phyloP scores from a whole-genome alignment of 2,329 filamentous ascomycete genomes.

The Akanthomyces dipterigenus region DNA sequence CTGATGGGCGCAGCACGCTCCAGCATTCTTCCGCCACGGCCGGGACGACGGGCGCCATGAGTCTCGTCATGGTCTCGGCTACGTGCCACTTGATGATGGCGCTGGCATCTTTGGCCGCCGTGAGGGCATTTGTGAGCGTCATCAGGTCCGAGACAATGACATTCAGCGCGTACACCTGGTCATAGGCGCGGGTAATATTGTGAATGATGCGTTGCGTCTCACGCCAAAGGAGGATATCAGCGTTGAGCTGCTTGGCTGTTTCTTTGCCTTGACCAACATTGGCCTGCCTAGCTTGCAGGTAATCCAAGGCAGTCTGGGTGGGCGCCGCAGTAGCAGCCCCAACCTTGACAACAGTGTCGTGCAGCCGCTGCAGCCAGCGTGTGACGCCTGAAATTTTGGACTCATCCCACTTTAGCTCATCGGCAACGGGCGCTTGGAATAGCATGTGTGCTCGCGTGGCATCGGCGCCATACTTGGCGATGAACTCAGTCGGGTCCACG shows the following conservation, averaged over 20 bases:
- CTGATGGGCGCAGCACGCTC: slow-evolving; percentile 45
- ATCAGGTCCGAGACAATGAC: slow-evolving; percentile 79
- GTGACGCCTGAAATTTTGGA: slow-evolving; percentile 73
- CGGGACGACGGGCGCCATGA: slow-evolving; percentile 74
- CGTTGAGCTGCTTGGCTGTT: slow-evolving; percentile 35
- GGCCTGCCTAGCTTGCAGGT: slow-evolving; percentile 30
- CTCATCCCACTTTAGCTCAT: slow-evolving; percentile 84
- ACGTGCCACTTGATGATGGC: slow-evolving; percentile 41
- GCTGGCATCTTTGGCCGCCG: slow-evolving; percentile 36
- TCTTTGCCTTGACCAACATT: slow-evolving; percentile 23
- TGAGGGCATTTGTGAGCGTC: slow-evolving; percentile 65
- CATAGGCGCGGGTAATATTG: slow-evolving; percentile 62
- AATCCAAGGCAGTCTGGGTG: slow-evolving; percentile 21
- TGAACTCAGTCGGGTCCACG: slow-evolving; percentile 70
- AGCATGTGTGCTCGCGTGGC: slow-evolving; percentile 80
- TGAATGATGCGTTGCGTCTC: slow-evolving; percentile 60
- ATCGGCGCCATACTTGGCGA: slow-evolving; percentile 72
- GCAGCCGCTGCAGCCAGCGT: slow-evolving; percentile 67
- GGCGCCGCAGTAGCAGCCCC: slow-evolving; percentile 14
- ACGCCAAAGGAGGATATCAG: slow-evolving; percentile 51
- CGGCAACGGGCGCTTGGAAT: slow-evolving; percentile 78
- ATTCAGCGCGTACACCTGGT: slow-evolving; percentile 70
- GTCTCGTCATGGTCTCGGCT: slow-evolving; percentile 52
- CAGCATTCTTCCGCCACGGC: slow-evolving; percentile 79
- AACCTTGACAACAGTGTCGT: slow-evolving; percentile 44